Percentiles rank a stretch among this genome's conserved stretches.
These are phyloP conservation scores for Pelargonium citronellum DNA, from an alignment of 441 rosid genomes.

Conservation along the genomic window DNA sequence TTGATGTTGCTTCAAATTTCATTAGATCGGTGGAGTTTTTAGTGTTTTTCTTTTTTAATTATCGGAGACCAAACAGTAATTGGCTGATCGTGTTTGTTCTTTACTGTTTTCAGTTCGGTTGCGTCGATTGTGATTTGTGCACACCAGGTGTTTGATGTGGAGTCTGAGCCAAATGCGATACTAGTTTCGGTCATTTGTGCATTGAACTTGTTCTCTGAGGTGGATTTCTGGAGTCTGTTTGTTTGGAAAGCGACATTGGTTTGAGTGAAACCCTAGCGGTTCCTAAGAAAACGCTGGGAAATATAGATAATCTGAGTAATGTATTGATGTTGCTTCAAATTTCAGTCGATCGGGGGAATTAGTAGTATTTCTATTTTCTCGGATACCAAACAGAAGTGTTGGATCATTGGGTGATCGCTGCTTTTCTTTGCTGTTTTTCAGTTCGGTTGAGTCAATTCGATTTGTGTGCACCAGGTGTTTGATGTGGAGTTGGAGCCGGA, in stretches of 20 bases:
- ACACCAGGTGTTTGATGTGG: not conserved
- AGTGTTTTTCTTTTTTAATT: not conserved
- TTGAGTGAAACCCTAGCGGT: not conserved
- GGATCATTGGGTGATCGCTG: not conserved
- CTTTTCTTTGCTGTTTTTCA: not conserved
- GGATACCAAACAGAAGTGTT: not conserved
- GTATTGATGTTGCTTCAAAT: not conserved
- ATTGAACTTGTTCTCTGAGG: not conserved
- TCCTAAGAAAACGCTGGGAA: not conserved
- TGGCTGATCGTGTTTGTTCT: not conserved
- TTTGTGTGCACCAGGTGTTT: not conserved
- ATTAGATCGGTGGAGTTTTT: not conserved
- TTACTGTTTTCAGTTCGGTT: conserved; percentile 1
- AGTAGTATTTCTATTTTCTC: not conserved
- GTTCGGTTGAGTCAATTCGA: not conserved
- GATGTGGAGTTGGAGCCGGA: not conserved
- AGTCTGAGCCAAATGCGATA: not conserved
- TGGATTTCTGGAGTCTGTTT: not conserved
- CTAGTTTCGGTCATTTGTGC: not conserved
- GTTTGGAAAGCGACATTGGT: not conserved
- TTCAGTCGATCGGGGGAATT: not conserved
- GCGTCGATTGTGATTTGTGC: not conserved
- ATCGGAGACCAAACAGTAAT: not conserved
- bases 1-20: not conserved
- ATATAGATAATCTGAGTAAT: not conserved